Conservation (phyloP, 2,329 filamentous ascomycete genomes). For the Colletotrichum filicis region DNA sequence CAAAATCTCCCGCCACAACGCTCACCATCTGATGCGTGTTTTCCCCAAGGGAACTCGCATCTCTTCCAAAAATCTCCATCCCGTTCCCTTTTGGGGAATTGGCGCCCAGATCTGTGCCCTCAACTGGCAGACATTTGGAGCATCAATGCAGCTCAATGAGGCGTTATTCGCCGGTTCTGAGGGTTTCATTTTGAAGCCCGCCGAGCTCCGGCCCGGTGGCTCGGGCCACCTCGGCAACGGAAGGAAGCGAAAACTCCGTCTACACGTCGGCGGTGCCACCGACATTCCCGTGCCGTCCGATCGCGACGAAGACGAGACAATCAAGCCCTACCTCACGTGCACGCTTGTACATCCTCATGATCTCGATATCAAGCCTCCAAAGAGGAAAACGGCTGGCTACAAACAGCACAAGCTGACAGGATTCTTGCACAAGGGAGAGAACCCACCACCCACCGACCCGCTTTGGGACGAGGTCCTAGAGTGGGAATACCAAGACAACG, state of each 20-base stretch:
- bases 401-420: slow-evolving; percentile 66
- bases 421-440: slow-evolving; percentile 67
- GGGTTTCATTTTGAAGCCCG: slow-evolving; percentile 74
- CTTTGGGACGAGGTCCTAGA: slow-evolving; percentile 74
- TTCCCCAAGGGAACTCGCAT: slow-evolving; percentile 77
- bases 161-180: slow-evolving; percentile 73
- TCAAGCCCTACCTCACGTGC: slow-evolving; percentile 74
- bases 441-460: slow-evolving; percentile 68
- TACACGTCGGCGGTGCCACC: slow-evolving; percentile 72
- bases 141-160: slow-evolving; percentile 75
- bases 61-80: slow-evolving; percentile 71
- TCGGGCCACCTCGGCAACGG: slow-evolving; percentile 57
- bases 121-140: slow-evolving; percentile 77
- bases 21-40: slow-evolving; percentile 75
- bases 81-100: slow-evolving; percentile 72
- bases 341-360: slow-evolving; percentile 69
- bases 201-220: slow-evolving; percentile 66
- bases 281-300: slow-evolving; percentile 66
- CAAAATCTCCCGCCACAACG: slow-evolving; percentile 69
- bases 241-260: slow-evolving; percentile 58
- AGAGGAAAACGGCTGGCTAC: slow-evolving; percentile 71
- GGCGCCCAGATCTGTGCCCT: slow-evolving; percentile 77
- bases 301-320: slow-evolving; percentile 57
- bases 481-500: slow-evolving; percentile 76
- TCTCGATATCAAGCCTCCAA: slow-evolving; percentile 58